Percentiles rank a stretch among this genome's conserved stretches.
These are phyloP conservation scores for Brassica nigra DNA, from an alignment of 345 rosid species.

Conservation along the genomic window DNA sequence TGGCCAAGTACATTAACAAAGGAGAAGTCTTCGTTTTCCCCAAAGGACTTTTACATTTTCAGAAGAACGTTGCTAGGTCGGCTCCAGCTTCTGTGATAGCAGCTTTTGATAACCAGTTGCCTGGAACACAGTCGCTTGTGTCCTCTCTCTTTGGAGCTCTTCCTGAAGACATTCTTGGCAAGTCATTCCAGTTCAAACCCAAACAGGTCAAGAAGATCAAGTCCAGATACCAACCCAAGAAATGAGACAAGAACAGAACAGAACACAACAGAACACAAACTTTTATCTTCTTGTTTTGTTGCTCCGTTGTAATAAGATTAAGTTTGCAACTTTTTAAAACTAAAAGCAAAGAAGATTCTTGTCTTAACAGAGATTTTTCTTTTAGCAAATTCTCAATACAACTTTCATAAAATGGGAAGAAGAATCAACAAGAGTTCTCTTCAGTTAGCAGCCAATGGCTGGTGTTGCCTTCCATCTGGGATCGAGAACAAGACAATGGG, in stretches of 20 bases:
- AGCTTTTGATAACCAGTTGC: constrained; percentile 1
- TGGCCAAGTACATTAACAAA: neutral
- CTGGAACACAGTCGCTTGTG: neutral
- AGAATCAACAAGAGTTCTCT: neutral
- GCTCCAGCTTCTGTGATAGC: constrained; percentile 1
- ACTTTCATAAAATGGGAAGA: neutral
- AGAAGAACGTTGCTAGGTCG: neutral
- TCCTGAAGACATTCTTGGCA: neutral
- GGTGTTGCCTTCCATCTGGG: constrained; percentile 1
- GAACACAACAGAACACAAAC: neutral
- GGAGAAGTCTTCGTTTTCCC: neutral
- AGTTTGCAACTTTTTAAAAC: neutral
- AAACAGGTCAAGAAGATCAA: neutral
- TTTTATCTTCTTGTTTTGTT: neutral
- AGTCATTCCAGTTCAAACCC: neutral
- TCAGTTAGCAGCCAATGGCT: neutral
- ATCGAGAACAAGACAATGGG: neutral
- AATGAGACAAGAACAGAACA: neutral
- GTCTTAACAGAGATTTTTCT: neutral
- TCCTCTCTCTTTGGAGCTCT: neutral
- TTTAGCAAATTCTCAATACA: neutral
- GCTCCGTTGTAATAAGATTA: neutral
- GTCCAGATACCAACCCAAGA: neutral
- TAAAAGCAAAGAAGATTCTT: neutral
- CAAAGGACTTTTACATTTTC: neutral